These are phyloP conservation scores for Herpotrichia juniperi DNA, from an alignment of 2,329 filamentous ascomycete genomes.

Conservation along the genomic window DNA sequence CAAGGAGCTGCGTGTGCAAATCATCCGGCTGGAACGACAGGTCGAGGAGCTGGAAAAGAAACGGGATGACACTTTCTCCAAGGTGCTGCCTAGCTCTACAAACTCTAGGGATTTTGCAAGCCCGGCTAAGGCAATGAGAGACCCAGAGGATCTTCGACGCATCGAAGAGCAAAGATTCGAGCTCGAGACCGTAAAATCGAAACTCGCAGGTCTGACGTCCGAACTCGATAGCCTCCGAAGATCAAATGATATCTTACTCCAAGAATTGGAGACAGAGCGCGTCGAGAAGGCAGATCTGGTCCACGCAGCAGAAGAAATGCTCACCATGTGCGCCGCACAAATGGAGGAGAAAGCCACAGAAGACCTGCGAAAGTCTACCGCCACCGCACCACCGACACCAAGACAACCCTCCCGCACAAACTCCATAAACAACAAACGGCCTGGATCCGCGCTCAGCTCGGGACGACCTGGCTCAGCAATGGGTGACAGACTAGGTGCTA, in stretches of 20 bases:
- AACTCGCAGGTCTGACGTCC: constrained; percentile 75
- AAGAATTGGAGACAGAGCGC: constrained; percentile 73
- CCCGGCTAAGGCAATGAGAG: constrained; percentile 13
- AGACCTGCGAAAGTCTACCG: constrained; percentile 61
- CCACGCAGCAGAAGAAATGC: constrained; percentile 82
- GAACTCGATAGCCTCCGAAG: constrained; percentile 72
- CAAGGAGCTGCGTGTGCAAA: constrained; percentile 73
- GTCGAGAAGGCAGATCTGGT: constrained; percentile 86
- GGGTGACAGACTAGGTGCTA: constrained; percentile 26
- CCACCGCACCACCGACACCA: constrained; percentile 10
- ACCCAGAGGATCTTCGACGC: constrained; percentile 52
- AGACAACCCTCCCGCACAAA: background rate
- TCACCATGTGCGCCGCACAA: constrained; percentile 64
- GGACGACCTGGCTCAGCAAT: constrained; percentile 33
- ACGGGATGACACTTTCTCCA: constrained; percentile 70
- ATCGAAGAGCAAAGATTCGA: constrained; percentile 70
- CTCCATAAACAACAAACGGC: constrained; percentile 19
- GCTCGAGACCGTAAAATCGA: constrained; percentile 72
- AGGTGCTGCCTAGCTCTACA: constrained; percentile 45
- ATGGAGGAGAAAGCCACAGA: constrained; percentile 46
- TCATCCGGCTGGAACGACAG: constrained; percentile 73
- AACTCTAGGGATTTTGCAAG: constrained; percentile 8
- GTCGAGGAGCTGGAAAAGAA: constrained; percentile 75
- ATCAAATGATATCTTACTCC: constrained; percentile 70
- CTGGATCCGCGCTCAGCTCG: constrained; percentile 31